A percentile compares a stretch with the other conserved stretches of the same genome.
Evolutionary conservation across 2,329 filamentous ascomycete genomes (phyloP).

Genomic region (Cytospora schulzeri): DNA sequence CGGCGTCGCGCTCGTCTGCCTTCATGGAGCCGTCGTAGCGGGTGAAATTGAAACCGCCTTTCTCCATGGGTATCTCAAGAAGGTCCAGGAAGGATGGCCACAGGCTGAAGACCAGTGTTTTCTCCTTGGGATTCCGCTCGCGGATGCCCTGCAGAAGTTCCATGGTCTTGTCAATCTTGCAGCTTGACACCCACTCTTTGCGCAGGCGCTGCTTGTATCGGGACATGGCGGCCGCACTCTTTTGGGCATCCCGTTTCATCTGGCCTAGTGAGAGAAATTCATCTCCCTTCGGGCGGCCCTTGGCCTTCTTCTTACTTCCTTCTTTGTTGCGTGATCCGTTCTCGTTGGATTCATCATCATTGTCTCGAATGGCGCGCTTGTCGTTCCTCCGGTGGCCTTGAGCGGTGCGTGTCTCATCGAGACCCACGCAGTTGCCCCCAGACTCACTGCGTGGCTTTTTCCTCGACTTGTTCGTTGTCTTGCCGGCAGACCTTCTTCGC

Average conservation of each 20-base stretch:
- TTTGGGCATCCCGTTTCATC: conserved; percentile 33
- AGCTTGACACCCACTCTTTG: conserved; percentile 35
- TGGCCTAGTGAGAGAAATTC: conserved; percentile 30
- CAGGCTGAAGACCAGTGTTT: conserved; percentile 39
- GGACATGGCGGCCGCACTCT: conserved; percentile 32
- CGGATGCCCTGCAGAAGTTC: conserved; percentile 34
- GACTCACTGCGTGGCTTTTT: not conserved
- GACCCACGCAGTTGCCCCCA: not conserved
- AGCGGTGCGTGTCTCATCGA: no score
- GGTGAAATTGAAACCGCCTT: conserved; percentile 33
- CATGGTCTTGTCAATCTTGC: conserved; percentile 37
- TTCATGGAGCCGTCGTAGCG: conserved; percentile 39
- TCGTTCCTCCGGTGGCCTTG: not conserved
- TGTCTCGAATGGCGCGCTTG: not conserved
- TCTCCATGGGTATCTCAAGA: conserved; percentile 37
- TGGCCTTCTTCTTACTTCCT: conserved; percentile 6
- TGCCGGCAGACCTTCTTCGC: not conserved
- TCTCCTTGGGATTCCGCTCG: conserved; percentile 33
- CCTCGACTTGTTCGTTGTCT: not conserved
- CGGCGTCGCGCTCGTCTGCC: conserved; percentile 54
- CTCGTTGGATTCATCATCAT: not conserved
- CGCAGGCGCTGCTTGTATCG: conserved; percentile 34
- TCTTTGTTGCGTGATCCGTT: conserved; percentile 3
- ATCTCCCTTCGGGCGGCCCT: conserved; percentile 11
- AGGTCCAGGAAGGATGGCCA: conserved; percentile 40